Evolutionary conservation across 176 grass and related monocot genomes (phyloP).

Genomic region (Oryza rufipogon): DNA sequence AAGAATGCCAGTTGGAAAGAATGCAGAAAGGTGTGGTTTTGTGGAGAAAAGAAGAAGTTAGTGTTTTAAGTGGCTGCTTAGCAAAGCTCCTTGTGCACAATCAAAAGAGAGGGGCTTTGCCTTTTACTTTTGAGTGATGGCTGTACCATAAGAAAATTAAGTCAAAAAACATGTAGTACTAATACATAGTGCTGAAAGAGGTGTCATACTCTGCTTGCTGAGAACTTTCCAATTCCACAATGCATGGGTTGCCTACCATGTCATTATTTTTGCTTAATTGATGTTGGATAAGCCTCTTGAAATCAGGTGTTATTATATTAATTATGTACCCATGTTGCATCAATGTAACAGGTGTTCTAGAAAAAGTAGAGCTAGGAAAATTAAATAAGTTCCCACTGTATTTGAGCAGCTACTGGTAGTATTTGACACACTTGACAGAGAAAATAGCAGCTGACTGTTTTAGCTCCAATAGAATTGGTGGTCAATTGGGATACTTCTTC

Average conservation of each 20-base stretch:
- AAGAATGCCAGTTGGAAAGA: constrained; percentile 26
- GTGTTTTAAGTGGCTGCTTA: constrained; percentile 37
- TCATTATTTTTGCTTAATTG: neutral
- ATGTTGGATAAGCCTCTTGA: constrained; percentile 10
- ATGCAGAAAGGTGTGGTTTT: neutral
- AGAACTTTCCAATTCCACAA: constrained; percentile 13
- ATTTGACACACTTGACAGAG: constrained; percentile 4
- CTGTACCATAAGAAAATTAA: constrained; percentile 34
- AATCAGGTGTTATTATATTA: neutral
- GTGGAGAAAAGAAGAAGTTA: neutral
- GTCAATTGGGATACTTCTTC: constrained; percentile 34
- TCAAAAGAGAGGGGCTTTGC: constrained; percentile 5
- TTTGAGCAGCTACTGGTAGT: constrained; percentile 1
- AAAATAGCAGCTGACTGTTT: constrained; percentile 14
- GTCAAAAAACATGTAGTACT: constrained; percentile 29
- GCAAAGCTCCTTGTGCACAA: constrained; percentile 49
- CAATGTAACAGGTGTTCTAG: neutral
- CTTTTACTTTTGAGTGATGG: constrained; percentile 40
- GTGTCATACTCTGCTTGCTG: constrained; percentile 14
- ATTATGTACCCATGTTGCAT: neutral
- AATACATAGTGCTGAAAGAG: neutral
- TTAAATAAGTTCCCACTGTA: neutral
- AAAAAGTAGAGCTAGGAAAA: neutral
- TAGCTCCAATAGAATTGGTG: constrained; percentile 1
- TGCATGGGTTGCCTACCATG: constrained; percentile 1